These are phyloP conservation scores for Mycogone perniciosa DNA, from an alignment of 2,329 filamentous ascomycete genomes.

Conservation along the genomic window DNA sequence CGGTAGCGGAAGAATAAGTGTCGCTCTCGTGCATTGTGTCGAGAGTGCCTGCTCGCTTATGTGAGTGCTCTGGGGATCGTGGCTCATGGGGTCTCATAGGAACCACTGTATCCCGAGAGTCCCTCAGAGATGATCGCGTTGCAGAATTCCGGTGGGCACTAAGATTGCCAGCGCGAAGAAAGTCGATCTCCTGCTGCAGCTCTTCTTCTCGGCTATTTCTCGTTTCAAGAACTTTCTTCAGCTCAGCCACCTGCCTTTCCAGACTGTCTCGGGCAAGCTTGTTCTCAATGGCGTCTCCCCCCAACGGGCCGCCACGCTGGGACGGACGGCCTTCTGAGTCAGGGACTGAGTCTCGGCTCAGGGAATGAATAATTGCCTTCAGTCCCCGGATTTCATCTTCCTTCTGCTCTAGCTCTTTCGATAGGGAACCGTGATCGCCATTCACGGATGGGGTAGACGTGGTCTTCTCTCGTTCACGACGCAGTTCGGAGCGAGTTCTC, in stretches of 20 bases:
- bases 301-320: conserved; percentile 28
- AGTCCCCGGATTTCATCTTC: conserved; percentile 96
- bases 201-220: conserved; percentile 75
- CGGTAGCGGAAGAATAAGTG: conserved; percentile 61
- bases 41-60: conserved; percentile 49
- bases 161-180: conserved; percentile 43
- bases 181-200: conserved; percentile 73
- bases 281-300: conserved; percentile 23
- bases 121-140: conserved; percentile 53
- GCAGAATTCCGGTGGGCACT: conserved; percentile 24
- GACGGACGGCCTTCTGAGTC: conserved; percentile 30
- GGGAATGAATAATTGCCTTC: conserved; percentile 94
- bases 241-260: conserved; percentile 73
- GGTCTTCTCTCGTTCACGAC: conserved; percentile 80
- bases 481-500: conserved; percentile 78
- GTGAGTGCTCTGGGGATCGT: conserved; percentile 40
- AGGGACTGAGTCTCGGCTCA: conserved; percentile 69
- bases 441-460: conserved; percentile 25
- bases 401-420: conserved; percentile 82
- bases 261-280: conserved; percentile 53
- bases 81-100: conserved; percentile 46
- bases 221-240: conserved; percentile 64
- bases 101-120: conserved; percentile 61
- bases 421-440: conserved; percentile 41
- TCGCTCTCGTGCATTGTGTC: conserved; percentile 68